Evolutionary conservation across 2,329 filamentous ascomycete genomes (phyloP), one percentile per base, ranked within the genome.

Genomic region (Penicillium paneum): DNA sequence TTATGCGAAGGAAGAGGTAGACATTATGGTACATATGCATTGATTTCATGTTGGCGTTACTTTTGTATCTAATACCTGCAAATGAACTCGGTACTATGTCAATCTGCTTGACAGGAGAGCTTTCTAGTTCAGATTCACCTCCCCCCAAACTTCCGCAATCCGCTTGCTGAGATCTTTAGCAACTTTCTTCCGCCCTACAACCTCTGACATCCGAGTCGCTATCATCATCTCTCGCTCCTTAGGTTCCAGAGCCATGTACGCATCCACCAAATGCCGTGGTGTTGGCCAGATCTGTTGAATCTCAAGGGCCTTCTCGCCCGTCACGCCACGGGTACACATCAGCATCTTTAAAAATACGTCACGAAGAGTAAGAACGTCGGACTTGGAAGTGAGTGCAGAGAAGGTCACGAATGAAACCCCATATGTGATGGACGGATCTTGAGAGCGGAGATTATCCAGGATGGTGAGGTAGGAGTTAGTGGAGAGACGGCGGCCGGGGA

Each of bases 331-430:
- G 1, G 83, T 90, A 59, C 87, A 90, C 89, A 94, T 91, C 44
- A 94, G 79, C 89, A 94, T 93, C 71, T 92, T 92, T 26, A 94
- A 75, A 62, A 84, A 93, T 0, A 92, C 71, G 63, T 94, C 90
- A 52, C 88, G 79, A 10, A 93, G 75, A 0, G 88, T 89, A 63
- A 91, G 82, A 55, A 82, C 82, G 49, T 89, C 87, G 0, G 87
- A 90, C 70, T 94, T 94, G 8, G 86, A 89, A 0, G 84, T 84
- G 41, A 93, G 74, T 0, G 84, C 85, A 0, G 86, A 83, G 67
- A 93, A 92, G 0, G 86, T 86, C 0, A 81, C 75, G 63, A 91
- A 91, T 11, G 81, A 89, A 55, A 91, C 81, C 64, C 86, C 80
- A 66, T 84, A 84, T 3, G 78, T 78, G 8, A 64, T 54, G 3